Base-by-base conservation (phyloP, 2,329 filamentous ascomycete genomes). In the Penicillium corylophilum region DNA sequence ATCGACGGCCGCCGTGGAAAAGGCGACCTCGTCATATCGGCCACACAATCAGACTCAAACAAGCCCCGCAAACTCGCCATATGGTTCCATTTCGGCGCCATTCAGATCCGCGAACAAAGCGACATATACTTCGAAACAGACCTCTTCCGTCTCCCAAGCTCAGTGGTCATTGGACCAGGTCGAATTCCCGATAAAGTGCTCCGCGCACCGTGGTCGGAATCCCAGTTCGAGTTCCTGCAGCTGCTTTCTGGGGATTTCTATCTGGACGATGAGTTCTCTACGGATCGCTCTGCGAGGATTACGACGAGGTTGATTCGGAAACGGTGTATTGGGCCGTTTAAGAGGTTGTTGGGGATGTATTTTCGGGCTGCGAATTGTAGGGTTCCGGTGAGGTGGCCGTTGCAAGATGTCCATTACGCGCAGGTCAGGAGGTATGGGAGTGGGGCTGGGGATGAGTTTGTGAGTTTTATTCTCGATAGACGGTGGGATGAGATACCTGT, bases 131-230 rank as follows among this genome's bases (percentile, higher is more conserved):
- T 62, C 29, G 63, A 69, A 46, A 62, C 56, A 15, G 68, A 72
- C 44, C 48, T 69, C 26, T 74, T 72, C 52, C 68, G 64, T 9
- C 63, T 74, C 2, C 72, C 72, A 2, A 57, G 47, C 36, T 69
- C 68, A 35, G 53, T 55, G 9, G 49, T 49, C 4, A 58, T 65
- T 0, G 47, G 57, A 2, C 66, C 68, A 1, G 64, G 65, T 3
- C 64, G 66, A 6, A 68, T 77, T 38, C 74, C 74, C 0, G 66
- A 73, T 39, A 69, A 70, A 44, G 50, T 77, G 2, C 66, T 77
- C 3, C 49, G 58, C 7, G 40, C 57, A 0, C 72, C 73, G 4
- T 77, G 73, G 73, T 73, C 71, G 0, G 59, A 66, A 5, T 49
- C 65, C 7, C 71, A 74, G 35, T 60, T 76, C 5, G 66, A 71